Evolutionary conservation across 768 basidiomycete species (phyloP).

Genomic region (Melanogaster broomeanus): DNA sequence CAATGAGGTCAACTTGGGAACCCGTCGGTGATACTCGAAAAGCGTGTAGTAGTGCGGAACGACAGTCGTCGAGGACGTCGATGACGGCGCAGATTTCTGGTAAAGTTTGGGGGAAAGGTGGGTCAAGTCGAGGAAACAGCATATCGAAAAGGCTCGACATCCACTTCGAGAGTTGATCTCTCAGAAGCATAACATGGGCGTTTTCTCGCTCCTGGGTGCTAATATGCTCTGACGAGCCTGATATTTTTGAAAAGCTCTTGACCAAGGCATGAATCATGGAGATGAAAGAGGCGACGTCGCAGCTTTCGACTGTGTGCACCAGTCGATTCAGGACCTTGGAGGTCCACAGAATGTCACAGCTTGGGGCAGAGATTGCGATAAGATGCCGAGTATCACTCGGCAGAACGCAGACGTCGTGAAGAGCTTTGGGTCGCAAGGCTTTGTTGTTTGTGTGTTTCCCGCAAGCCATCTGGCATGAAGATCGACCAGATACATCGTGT

Average conservation of each 20-base stretch:
- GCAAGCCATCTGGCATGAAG: constrained; percentile 43
- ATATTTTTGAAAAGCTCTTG: constrained; percentile 12
- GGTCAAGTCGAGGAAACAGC: constrained; percentile 10
- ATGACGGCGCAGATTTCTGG: constrained; percentile 14
- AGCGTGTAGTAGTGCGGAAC: constrained; percentile 18
- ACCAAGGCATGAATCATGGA: constrained; percentile 32
- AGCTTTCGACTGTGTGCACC: constrained; percentile 28
- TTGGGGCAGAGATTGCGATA: constrained; percentile 28
- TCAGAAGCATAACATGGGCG: constrained; percentile 7
- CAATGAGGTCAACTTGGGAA: constrained; percentile 20
- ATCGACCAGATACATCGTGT: constrained; percentile 48
- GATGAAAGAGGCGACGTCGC: constrained; percentile 37
- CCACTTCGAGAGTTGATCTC: constrained; percentile 20
- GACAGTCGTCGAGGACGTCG: constrained; percentile 29
- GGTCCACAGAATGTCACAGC: constrained; percentile 41
- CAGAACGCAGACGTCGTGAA: constrained; percentile 33
- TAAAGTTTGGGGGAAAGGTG: neutral
- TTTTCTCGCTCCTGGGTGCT: neutral
- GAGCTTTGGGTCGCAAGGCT: neutral
- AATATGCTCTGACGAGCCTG: neutral
- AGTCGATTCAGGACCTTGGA: constrained; percentile 43
- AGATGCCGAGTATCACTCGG: constrained; percentile 14
- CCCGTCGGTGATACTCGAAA: constrained; percentile 5
- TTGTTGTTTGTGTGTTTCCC: constrained; percentile 4
- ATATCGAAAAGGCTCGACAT: constrained; percentile 24